These are phyloP conservation scores for Physaria fendleri DNA, from an alignment of 345 rosid species.

Conservation along the genomic window DNA sequence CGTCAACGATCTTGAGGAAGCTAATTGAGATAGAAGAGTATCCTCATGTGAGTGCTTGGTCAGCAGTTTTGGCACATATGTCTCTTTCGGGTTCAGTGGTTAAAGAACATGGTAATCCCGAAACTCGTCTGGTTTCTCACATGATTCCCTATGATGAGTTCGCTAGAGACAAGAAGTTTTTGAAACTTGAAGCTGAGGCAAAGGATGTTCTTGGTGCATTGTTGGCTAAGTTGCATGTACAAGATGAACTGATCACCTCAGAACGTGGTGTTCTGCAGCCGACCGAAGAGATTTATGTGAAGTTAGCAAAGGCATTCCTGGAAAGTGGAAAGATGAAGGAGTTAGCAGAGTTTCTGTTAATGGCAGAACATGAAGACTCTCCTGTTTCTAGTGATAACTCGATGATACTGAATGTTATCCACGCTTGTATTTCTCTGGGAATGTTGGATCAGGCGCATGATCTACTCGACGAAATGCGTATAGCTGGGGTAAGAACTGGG, in stretches of 20 bases:
- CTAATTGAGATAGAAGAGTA: conserved; percentile 59
- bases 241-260: conserved; percentile 58
- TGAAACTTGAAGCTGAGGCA: conserved; percentile 57
- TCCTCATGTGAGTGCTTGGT: conserved; percentile 82
- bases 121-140: conserved; percentile 7
- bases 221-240: conserved; percentile 47
- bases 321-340: conserved; percentile 69
- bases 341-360: conserved; percentile 63
- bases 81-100: conserved; percentile 43
- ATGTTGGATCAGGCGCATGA: conserved; percentile 95
- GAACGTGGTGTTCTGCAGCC: conserved; percentile 78
- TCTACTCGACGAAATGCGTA: conserved; percentile 84
- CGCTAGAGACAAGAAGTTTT: conserved; percentile 46
- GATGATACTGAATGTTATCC: conserved; percentile 52
- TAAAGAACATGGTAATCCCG: conserved; percentile 13
- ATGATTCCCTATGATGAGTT: conserved; percentile 48
- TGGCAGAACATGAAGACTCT: conserved; percentile 66
- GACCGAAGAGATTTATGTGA: conserved; percentile 57
- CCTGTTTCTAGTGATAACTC: conserved; percentile 67
- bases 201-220: conserved; percentile 45
- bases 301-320: conserved; percentile 72
- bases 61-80: conserved; percentile 64
- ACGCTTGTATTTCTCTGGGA: conserved; percentile 72
- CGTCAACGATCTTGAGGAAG: conserved; percentile 73
- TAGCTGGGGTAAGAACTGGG: conserved; percentile 61